Base-by-base conservation (phyloP, 768 basidiomycete genomes). In the Tricholoma hemisulphureum region DNA sequence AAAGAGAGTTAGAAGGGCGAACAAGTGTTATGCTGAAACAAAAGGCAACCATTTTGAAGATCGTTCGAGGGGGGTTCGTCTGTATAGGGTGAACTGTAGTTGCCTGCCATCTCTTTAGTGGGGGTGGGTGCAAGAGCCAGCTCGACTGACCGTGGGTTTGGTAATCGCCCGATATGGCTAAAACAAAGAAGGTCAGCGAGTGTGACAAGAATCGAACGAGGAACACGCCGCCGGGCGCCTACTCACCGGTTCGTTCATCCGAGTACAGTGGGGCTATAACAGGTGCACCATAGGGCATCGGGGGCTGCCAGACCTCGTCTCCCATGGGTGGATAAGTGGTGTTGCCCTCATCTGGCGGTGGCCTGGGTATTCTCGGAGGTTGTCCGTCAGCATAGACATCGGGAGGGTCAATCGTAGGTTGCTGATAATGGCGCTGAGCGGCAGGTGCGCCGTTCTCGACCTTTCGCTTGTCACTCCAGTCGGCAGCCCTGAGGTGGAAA, bases 401-500 rank as follows among this genome's bases (percentile, higher is more conserved):
- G 18, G 53, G n/a, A 11, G 34, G 4, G 24, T 57, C 55, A 29
- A 58, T 70, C 24, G 71, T 66, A 49, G 58, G 61, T 37, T 58
- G 58, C 59, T 51, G 67, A 64, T 24, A 66, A 70, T 65, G 62
- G 24, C 58, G 57, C 26, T 49, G 46, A 18, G 46, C n/a, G 26
- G 6, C n/a, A n/a, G 26, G 8, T 20, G 43, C n/a, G 2, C 52
- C 41, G 32, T 58, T 58, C 13, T 62, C 59, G 13, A 11, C 35
- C 70, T 60, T 72, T 75, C 51, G 63, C 37, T 61, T 59, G 1
- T 60, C 61, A 20, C 66, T 69, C 85, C 87, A 88, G 64, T 71
- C 83, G 5, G 87, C 87, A 10, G 84, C 82, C 37, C 84, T 79
- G n/a, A 88, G 80, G 64, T 82, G 77, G 63, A 78, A 88, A 21